Evolutionary conservation across 2,329 filamentous ascomycete genomes (phyloP).

Genomic region (Penicillium verrucosum): DNA sequence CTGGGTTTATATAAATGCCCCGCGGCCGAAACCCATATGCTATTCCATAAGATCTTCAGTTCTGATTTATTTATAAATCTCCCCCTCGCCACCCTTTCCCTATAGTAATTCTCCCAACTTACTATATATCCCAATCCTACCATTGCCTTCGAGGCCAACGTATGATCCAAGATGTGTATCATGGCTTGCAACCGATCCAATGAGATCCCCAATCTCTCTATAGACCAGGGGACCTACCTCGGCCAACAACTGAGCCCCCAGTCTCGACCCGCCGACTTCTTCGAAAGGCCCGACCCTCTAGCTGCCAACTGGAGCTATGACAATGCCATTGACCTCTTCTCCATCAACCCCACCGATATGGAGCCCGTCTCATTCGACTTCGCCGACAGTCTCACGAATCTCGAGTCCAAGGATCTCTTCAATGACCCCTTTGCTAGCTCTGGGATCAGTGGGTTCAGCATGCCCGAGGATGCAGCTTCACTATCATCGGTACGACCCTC

Average conservation of each 20-base stretch:
- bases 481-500: conserved; percentile 22
- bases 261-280: conserved; percentile 9
- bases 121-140: not conserved
- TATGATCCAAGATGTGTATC: conserved; percentile 12
- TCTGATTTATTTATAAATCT: conserved; percentile 3
- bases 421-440: conserved; percentile 30
- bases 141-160: not conserved
- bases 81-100: not conserved
- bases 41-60: conserved; percentile 9
- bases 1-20: conserved; percentile 14
- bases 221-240: conserved; percentile 20
- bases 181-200: conserved; percentile 22
- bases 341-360: conserved; percentile 31
- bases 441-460: conserved; percentile 31
- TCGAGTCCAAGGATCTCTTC: conserved; percentile 32
- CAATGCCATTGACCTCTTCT: conserved; percentile 35
- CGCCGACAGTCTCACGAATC: conserved; percentile 26
- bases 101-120: not conserved
- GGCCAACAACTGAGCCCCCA: conserved; percentile 22
- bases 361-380: conserved; percentile 32
- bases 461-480: conserved; percentile 34
- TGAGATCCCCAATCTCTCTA: conserved; percentile 14
- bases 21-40: conserved; percentile 10
- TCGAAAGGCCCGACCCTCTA: conserved; percentile 31
- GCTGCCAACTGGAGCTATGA: conserved; percentile 39